phyloP scores from a whole-genome alignment of 345 rosid species.

The Iberis pinnata region DNA sequence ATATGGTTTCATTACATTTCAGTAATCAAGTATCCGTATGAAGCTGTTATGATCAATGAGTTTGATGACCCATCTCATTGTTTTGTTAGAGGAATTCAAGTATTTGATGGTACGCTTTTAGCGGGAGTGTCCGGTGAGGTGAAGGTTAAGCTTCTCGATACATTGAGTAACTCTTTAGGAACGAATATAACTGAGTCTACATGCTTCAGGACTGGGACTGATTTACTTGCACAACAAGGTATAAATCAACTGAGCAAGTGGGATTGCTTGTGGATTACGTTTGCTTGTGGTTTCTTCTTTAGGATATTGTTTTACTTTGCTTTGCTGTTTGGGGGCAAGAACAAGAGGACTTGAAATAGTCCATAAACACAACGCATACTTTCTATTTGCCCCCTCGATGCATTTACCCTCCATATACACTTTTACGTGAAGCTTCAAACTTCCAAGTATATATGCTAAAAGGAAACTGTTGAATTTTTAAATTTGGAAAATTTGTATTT shows the following conservation, averaged over 20 bases:
- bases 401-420: no score
- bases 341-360: slow-evolving; percentile 40
- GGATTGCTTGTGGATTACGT: slow-evolving; percentile 32
- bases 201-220: slow-evolving; percentile 27
- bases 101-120: slow-evolving; percentile 29
- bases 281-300: slow-evolving; percentile 35
- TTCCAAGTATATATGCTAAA: no score
- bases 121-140: slow-evolving; percentile 15
- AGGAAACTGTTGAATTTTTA: no score
- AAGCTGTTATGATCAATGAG: slow-evolving; percentile 32
- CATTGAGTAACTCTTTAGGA: slow-evolving; percentile 25
- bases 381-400: no score
- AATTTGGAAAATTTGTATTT: no score
- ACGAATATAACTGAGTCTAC: slow-evolving; percentile 26
- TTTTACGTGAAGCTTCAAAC: no score
- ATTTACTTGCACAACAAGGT: slow-evolving; percentile 27
- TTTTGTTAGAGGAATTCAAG: slow-evolving; percentile 31
- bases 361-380: no score
- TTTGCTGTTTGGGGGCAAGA: slow-evolving; percentile 31
- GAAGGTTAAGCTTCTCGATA: slow-evolving; percentile 15
- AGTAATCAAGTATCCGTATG: slow-evolving; percentile 31
- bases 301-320: slow-evolving; percentile 31
- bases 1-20: slow-evolving; percentile 38
- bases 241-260: slow-evolving; percentile 27
- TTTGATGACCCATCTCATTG: slow-evolving; percentile 27